phyloP scores from a whole-genome alignment of 2,329 filamentous ascomycete genomes.

The Botrytis hyacinthi region DNA sequence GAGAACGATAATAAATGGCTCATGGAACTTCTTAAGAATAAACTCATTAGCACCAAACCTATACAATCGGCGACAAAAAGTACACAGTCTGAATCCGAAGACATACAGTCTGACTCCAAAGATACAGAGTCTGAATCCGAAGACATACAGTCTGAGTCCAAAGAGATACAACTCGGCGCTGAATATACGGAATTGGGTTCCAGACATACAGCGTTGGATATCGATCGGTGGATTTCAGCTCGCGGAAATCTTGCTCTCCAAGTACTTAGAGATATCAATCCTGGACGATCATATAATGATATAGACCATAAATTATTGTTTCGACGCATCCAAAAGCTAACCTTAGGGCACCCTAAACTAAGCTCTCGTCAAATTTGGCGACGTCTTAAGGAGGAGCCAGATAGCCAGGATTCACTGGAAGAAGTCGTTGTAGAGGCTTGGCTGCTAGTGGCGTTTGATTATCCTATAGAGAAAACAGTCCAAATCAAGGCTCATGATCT shows the following conservation, averaged over 20 bases:
- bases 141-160: too few relatives aligned
- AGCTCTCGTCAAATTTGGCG: not conserved
- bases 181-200: not conserved
- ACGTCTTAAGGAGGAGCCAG: not conserved
- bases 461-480: not conserved
- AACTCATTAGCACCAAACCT: not conserved
- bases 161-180: not conserved
- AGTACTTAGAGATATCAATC: not conserved
- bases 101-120: too few relatives aligned
- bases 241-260: not conserved
- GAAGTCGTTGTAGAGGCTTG: not conserved
- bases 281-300: not conserved
- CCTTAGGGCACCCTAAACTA: not conserved
- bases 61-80: not conserved
- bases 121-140: too few relatives aligned
- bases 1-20: not conserved
- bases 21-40: not conserved
- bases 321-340: not conserved
- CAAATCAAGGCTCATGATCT: not conserved
- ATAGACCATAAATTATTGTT: not conserved
- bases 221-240: not conserved
- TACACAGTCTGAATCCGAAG: not conserved
- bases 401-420: not conserved
- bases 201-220: not conserved
- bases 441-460: not conserved